Evolutionary conservation across 164 flowering plant genomes (phyloP).

Genomic region (Hamamelis virginiana): DNA sequence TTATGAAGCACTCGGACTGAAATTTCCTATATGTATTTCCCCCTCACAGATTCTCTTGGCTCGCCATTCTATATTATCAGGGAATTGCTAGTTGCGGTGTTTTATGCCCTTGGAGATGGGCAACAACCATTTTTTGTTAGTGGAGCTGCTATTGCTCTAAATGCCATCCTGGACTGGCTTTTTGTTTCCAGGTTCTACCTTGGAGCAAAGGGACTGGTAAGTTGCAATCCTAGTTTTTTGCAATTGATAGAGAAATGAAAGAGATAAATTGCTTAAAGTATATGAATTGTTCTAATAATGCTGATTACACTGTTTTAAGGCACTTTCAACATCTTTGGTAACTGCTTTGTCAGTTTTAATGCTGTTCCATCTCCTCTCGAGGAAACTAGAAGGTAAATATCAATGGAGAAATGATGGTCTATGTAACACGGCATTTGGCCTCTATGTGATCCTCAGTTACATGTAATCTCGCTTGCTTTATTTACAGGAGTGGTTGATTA

Average conservation of each 20-base stretch:
- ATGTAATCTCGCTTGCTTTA: neutral
- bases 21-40: neutral
- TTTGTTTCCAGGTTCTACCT: slow-evolving; percentile 22
- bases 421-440: neutral
- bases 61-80: slow-evolving; percentile 28
- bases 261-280: neutral
- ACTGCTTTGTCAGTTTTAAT: slow-evolving; percentile 25
- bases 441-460: neutral
- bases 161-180: slow-evolving; percentile 36
- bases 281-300: neutral
- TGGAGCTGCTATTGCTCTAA: slow-evolving; percentile 23
- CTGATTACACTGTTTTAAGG: slow-evolving; percentile 13
- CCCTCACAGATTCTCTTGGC: slow-evolving; percentile 34
- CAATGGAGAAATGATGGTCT: neutral
- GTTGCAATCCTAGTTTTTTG: neutral
- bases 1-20: neutral
- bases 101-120: slow-evolving; percentile 36
- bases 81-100: slow-evolving; percentile 31
- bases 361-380: slow-evolving; percentile 26
- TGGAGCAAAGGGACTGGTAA: slow-evolving; percentile 41
- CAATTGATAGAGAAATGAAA: neutral
- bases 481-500: slow-evolving; percentile 14
- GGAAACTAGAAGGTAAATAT: slow-evolving; percentile 24
- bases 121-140: slow-evolving; percentile 25
- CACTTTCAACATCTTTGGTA: slow-evolving; percentile 31